A percentile compares a stretch with the other conserved stretches of the same genome.
These are phyloP conservation scores for Teunomyces kruisii DNA, from an alignment of 805 yeast species.

Conservation along the genomic window DNA sequence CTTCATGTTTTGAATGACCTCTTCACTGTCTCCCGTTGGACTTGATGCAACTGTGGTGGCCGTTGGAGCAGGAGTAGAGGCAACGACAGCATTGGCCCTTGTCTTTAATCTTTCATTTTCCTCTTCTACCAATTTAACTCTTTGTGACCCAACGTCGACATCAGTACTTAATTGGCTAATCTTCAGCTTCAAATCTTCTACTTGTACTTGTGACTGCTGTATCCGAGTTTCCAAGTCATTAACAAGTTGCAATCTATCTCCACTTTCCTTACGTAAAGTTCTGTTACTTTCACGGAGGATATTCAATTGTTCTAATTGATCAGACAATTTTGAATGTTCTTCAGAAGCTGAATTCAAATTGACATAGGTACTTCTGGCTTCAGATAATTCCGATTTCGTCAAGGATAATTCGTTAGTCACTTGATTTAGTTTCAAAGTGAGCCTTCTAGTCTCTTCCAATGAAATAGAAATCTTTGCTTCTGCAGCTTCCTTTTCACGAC, in stretches of 20 bases:
- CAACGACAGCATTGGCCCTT: not conserved
- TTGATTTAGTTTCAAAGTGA: conserved; percentile 50
- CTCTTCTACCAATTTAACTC: conserved; percentile 45
- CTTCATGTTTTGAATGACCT: conserved; percentile 27
- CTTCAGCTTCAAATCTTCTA: conserved; percentile 48
- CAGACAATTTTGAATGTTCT: conserved; percentile 47
- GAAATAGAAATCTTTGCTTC: conserved; percentile 47
- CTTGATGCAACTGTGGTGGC: not conserved
- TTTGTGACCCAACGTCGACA: conserved; percentile 49
- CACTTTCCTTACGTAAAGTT: conserved; percentile 56
- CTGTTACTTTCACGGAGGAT: conserved; percentile 67
- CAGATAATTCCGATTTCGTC: conserved; percentile 46
- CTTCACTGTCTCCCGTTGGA: conserved; percentile 6
- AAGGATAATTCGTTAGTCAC: conserved; percentile 51
- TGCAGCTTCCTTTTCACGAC: conserved; percentile 73
- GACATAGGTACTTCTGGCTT: conserved; percentile 10
- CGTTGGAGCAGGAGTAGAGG: not conserved
- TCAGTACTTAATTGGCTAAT: conserved; percentile 37
- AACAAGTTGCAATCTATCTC: conserved; percentile 19
- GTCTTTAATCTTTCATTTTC: conserved; percentile 61
- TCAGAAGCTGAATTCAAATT: conserved; percentile 30
- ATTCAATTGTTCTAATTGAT: conserved; percentile 57
- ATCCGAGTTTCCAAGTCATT: conserved; percentile 42
- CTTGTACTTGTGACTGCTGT: conserved; percentile 22
- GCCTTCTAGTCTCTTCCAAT: conserved; percentile 52